Conservation (phyloP, 2,329 filamentous ascomycete species). For the Clarireedia paspali region DNA sequence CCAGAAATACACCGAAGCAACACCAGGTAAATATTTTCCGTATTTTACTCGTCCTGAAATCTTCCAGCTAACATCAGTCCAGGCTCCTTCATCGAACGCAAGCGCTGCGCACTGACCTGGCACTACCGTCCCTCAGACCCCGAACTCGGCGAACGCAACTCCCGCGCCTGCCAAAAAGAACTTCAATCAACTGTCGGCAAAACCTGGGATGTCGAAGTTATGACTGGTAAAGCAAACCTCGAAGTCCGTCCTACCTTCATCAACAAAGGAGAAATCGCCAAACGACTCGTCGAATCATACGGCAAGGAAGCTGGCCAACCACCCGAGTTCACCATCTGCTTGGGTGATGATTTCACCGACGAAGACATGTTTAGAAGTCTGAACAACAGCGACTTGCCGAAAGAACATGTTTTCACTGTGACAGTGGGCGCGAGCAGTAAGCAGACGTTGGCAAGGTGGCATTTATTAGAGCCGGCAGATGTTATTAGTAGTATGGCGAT, state of each 20-base stretch:
- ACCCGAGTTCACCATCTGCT: conserved; percentile 81
- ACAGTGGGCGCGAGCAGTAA: conserved; percentile 90
- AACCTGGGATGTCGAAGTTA: conserved; percentile 88
- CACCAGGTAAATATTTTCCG: conserved; percentile 54
- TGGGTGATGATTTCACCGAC: conserved; percentile 94
- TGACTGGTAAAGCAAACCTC: conserved; percentile 93
- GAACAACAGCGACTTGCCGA: conserved; percentile 47
- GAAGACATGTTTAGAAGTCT: conserved; percentile 94
- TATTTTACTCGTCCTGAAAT: neutral
- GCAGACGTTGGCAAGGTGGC: conserved; percentile 83
- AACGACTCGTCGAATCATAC: conserved; percentile 71
- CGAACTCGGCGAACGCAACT: conserved; percentile 73
- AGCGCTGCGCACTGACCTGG: conserved; percentile 92
- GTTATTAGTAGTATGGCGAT: conserved; percentile 65
- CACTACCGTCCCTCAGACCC: conserved; percentile 91
- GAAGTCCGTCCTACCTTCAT: conserved; percentile 96
- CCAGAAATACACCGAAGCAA: conserved; percentile 79
- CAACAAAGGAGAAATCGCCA: conserved; percentile 95
- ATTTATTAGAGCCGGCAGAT: conserved; percentile 80
- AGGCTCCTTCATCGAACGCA: conserved; percentile 90
- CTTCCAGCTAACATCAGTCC: conserved; percentile 14
- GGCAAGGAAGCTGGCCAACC: conserved; percentile 43
- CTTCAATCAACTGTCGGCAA: conserved; percentile 69
- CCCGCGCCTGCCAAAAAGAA: conserved; percentile 72
- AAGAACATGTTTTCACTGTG: conserved; percentile 75